Conservation (phyloP, 768 basidiomycete genomes). For the Phylloporus arenicola region DNA sequence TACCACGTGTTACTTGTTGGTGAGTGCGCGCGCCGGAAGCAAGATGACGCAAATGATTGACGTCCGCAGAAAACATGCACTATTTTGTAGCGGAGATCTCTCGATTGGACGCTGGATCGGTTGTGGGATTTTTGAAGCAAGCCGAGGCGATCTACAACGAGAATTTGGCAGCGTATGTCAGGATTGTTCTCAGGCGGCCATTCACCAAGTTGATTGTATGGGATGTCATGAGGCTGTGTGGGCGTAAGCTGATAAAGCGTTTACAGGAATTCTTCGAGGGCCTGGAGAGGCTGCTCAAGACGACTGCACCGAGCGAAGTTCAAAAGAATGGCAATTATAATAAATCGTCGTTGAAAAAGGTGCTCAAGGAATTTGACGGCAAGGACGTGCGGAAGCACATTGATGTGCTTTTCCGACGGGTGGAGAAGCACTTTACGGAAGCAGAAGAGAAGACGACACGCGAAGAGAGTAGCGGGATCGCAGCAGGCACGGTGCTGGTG, state of each 20-base stretch:
- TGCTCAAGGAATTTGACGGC: conserved; percentile 75
- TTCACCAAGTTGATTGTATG: conserved; percentile 83
- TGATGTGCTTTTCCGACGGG: conserved; percentile 81
- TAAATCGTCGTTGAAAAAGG: conserved; percentile 73
- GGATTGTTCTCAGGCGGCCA: conserved; percentile 78
- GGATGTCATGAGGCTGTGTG: conserved; percentile 1
- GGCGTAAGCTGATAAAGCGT: conserved; percentile 4
- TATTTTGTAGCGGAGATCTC: conserved; percentile 83
- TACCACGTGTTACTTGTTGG: conserved; percentile 95
- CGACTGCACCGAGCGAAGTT: conserved; percentile 72
- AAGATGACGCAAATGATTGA: conserved; percentile 1
- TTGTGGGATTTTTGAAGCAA: conserved; percentile 56
- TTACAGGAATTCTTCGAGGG: conserved; percentile 91
- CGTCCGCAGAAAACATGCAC: conserved; percentile 85
- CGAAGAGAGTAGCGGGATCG: conserved; percentile 49
- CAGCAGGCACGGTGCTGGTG: conserved; percentile 62
- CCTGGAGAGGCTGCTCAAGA: conserved; percentile 79
- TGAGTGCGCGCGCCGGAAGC: conserved; percentile 34
- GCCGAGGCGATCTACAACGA: conserved; percentile 88
- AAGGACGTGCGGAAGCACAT: conserved; percentile 90
- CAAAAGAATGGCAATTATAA: conserved; percentile 69
- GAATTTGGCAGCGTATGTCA: conserved; percentile 81
- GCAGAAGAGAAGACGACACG: conserved; percentile 60
- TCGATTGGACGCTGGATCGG: conserved; percentile 59
- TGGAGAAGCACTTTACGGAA: conserved; percentile 95